phyloP scores from a whole-genome alignment of 768 basidiomycete genomes.

The Mycena rosella region DNA sequence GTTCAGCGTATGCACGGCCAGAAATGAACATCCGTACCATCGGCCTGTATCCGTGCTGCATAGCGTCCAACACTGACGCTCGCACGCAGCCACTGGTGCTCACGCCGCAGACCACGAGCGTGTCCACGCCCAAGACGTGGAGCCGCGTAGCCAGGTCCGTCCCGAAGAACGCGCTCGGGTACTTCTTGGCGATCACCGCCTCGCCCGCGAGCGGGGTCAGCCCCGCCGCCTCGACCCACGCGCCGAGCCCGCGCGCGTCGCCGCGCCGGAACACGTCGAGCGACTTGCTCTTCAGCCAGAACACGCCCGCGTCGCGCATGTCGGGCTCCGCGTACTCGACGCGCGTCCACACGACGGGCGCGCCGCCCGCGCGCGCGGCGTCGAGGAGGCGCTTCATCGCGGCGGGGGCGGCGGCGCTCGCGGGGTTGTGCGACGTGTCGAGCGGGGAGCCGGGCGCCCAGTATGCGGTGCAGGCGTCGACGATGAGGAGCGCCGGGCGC shows the following conservation, averaged over 20 bases:
- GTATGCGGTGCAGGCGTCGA: slow-evolving; percentile 9
- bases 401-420: not conserved
- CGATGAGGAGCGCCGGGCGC: slow-evolving; percentile 10
- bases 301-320: slow-evolving; percentile 18
- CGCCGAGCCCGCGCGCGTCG: slow-evolving; percentile 7
- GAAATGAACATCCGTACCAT: slow-evolving; percentile 16
- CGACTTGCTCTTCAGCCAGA: slow-evolving; percentile 24
- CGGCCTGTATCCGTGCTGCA: slow-evolving; percentile 30
- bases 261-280: slow-evolving; percentile 13
- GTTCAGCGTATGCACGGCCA: not conserved
- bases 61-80: slow-evolving; percentile 28
- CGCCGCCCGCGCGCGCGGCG: slow-evolving; percentile 6
- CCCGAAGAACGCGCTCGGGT: slow-evolving; percentile 31
- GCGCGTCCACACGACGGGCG: slow-evolving; percentile 15
- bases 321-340: slow-evolving; percentile 15
- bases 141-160: slow-evolving; percentile 19
- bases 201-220: slow-evolving; percentile 11
- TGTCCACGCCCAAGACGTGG: slow-evolving; percentile 21
- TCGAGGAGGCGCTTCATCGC: slow-evolving; percentile 18
- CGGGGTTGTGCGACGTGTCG: slow-evolving; percentile 12
- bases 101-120: slow-evolving; percentile 30
- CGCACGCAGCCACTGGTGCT: slow-evolving; percentile 32
- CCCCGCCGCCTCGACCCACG: slow-evolving; percentile 6
- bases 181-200: slow-evolving; percentile 22
- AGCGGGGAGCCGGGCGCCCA: slow-evolving; percentile 7